Evolutionary conservation across 495 filamentous ascomycete genomes (phyloP).

Genomic region (Aspergillus sclerotioniger): DNA sequence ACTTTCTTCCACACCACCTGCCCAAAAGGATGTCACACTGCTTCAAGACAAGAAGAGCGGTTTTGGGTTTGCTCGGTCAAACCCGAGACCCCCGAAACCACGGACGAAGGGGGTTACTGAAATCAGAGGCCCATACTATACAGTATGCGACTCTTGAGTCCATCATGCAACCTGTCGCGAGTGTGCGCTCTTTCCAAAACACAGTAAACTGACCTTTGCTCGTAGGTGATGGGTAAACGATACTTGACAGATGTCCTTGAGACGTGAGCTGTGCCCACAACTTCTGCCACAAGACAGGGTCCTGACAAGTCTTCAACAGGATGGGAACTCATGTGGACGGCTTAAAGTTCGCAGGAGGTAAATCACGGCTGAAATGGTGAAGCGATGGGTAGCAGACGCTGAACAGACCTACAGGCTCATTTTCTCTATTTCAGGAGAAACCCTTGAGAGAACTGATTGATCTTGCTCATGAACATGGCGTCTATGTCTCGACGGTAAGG

Average conservation of each 20-base stretch:
- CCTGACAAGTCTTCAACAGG: conserved; percentile 20
- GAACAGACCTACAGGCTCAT: conserved; percentile 37
- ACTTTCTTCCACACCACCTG: conserved; percentile 19
- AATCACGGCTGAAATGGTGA: neutral
- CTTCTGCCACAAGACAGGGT: neutral
- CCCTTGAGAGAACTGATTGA: conserved; percentile 50
- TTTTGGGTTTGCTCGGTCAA: conserved; percentile 55
- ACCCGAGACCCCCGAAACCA: conserved; percentile 50
- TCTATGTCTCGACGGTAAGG: conserved; percentile 54
- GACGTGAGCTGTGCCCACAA: conserved; percentile 31
- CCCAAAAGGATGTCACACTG: conserved; percentile 32
- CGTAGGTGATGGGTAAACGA: conserved; percentile 49
- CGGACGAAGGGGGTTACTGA: conserved; percentile 51
- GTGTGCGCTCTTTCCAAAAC: neutral
- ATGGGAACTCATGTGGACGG: conserved; percentile 57
- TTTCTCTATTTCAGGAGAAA: conserved; percentile 50
- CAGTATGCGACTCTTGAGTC: conserved; percentile 25
- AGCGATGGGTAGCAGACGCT: neutral
- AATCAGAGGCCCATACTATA: conserved; percentile 58
- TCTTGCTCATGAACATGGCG: conserved; percentile 49
- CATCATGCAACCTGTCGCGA: neutral
- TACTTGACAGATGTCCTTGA: conserved; percentile 53
- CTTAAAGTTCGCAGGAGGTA: conserved; percentile 57
- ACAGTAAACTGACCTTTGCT: neutral
- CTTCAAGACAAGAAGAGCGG: conserved; percentile 51